A percentile compares a stretch with the other conserved stretches of the same genome.
Evolutionary conservation across 164 flowering plant genomes (phyloP).

Genomic region (Stephania yunnanensis): DNA sequence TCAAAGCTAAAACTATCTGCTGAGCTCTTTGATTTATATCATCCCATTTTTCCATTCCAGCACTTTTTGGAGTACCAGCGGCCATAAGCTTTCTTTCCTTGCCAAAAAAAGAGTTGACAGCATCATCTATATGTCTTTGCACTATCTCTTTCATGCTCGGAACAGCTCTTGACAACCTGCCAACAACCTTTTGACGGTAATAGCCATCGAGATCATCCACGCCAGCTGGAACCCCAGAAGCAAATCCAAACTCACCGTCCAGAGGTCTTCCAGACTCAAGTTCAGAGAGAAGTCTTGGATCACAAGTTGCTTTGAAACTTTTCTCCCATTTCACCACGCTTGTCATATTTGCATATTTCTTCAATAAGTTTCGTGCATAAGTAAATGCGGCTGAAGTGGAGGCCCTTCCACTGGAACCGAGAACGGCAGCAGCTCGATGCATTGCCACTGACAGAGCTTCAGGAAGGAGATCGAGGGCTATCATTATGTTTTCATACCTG

Average conservation of each 20-base stretch:
- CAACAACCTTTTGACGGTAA: conserved; percentile 69
- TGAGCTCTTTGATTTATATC: conserved; percentile 71
- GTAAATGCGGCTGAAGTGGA: conserved; percentile 52
- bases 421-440: conserved; percentile 48
- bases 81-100: conserved; percentile 66
- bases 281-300: conserved; percentile 76
- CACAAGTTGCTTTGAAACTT: conserved; percentile 65
- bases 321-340: conserved; percentile 89
- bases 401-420: conserved; percentile 64
- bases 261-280: conserved; percentile 66
- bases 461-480: conserved; percentile 77
- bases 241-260: conserved; percentile 62
- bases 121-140: conserved; percentile 71
- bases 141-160: conserved; percentile 79
- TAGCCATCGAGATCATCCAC: conserved; percentile 81
- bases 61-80: conserved; percentile 38
- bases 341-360: conserved; percentile 55
- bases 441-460: conserved; percentile 62
- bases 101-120: conserved; percentile 39
- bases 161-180: conserved; percentile 67
- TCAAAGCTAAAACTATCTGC: conserved; percentile 49
- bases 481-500: conserved; percentile 86
- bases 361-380: conserved; percentile 66
- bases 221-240: conserved; percentile 75
- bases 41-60: conserved; percentile 62